Percentiles rank a stretch among this genome's conserved stretches.
Conservation (phyloP, 495 filamentous ascomycete genomes). For the Talaromyces adpressus region DNA sequence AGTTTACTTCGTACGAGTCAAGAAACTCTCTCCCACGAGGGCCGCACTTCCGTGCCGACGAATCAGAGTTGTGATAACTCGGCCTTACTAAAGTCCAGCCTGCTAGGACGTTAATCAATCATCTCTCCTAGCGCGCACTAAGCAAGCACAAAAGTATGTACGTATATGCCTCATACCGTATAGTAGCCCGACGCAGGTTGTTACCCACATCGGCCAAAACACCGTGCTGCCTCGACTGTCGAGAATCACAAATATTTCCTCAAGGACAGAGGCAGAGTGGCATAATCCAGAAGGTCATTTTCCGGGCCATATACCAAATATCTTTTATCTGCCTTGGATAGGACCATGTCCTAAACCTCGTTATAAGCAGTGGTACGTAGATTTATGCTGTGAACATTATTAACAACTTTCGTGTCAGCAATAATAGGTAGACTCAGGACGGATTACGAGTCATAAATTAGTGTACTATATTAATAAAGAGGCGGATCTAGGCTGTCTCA, state of each 20-base stretch:
- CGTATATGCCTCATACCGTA: background rate
- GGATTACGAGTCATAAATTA: background rate
- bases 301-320: background rate
- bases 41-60: background rate
- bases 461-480: background rate
- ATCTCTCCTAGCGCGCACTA: background rate
- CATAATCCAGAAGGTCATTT: background rate
- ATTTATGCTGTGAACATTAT: background rate
- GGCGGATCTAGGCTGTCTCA: background rate
- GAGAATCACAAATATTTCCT: background rate
- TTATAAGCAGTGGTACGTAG: background rate
- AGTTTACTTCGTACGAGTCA: background rate
- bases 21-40: background rate
- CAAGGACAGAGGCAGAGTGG: background rate
- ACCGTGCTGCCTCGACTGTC: background rate
- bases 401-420: background rate
- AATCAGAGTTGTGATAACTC: background rate
- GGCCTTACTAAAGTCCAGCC: background rate
- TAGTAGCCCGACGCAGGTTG: background rate
- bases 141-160: background rate
- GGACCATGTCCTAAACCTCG: background rate
- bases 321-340: background rate
- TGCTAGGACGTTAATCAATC: background rate
- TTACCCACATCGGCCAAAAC: background rate
- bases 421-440: background rate